Evolutionary conservation across 176 grass and related monocot species (phyloP).

Genomic region (Oryza rufipogon): DNA sequence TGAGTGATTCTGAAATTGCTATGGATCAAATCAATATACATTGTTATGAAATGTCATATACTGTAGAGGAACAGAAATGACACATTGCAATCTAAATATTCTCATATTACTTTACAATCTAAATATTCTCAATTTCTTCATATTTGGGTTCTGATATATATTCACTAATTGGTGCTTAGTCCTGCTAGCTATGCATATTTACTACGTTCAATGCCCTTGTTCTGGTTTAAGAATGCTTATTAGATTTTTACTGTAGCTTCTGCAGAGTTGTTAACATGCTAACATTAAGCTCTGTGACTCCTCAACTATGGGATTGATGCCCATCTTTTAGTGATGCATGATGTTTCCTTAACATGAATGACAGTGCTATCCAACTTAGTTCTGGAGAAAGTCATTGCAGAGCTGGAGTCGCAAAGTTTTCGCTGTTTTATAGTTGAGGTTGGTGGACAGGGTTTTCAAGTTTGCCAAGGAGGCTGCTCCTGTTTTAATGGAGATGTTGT

Average conservation of each 20-base stretch:
- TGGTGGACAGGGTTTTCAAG: slow-evolving; percentile 78
- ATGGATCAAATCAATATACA: slow-evolving; percentile 10
- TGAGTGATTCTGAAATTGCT: neutral
- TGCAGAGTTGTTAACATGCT: neutral
- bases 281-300: neutral
- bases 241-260: neutral
- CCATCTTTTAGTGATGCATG: neutral
- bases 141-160: neutral
- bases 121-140: neutral
- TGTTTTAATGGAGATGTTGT: slow-evolving; percentile 34
- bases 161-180: neutral
- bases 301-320: neutral
- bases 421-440: slow-evolving; percentile 75
- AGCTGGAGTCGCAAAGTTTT: slow-evolving; percentile 70
- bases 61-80: neutral
- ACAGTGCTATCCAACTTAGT: slow-evolving; percentile 52
- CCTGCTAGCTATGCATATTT: neutral
- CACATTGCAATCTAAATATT: neutral
- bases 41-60: neutral
- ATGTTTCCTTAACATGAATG: slow-evolving; percentile 59
- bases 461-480: slow-evolving; percentile 38
- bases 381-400: slow-evolving; percentile 57
- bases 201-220: neutral
- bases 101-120: no score
- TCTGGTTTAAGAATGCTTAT: neutral